These are phyloP conservation scores for Colletotrichum abscissum DNA, from an alignment of 2,329 filamentous ascomycete species.

Conservation along the genomic window DNA sequence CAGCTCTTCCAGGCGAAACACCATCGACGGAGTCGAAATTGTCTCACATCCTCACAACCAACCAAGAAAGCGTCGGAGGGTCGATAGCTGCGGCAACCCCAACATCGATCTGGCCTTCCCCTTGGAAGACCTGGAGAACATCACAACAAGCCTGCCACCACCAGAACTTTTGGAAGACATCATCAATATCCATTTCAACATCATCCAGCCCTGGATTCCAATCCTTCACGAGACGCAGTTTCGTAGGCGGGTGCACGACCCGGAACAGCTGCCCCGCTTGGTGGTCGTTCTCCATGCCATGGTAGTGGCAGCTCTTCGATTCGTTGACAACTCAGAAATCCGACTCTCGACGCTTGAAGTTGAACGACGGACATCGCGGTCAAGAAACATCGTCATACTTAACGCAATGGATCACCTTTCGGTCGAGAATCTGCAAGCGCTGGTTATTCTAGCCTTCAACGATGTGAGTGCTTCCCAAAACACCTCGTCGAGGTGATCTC, in stretches of 20 bases:
- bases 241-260: slow-evolving; percentile 40
- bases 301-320: slow-evolving; percentile 41
- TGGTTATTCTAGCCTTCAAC: slow-evolving; percentile 51
- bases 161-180: slow-evolving; percentile 36
- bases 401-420: slow-evolving; percentile 47
- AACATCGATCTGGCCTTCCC: slow-evolving; percentile 36
- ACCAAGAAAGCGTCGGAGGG: slow-evolving; percentile 37
- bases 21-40: slow-evolving; percentile 11
- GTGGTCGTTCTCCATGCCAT: slow-evolving; percentile 51
- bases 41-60: slow-evolving; percentile 24
- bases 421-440: slow-evolving; percentile 49
- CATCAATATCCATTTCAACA: slow-evolving; percentile 46
- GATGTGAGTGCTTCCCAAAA: slow-evolving; percentile 41
- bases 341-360: slow-evolving; percentile 37
- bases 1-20: slow-evolving; percentile 14
- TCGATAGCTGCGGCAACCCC: slow-evolving; percentile 40
- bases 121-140: slow-evolving; percentile 39
- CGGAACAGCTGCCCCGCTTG: slow-evolving; percentile 41
- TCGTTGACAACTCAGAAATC: slow-evolving; percentile 40
- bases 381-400: slow-evolving; percentile 42
- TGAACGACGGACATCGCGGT: slow-evolving; percentile 28
- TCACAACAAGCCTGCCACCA: slow-evolving; percentile 40
- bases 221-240: slow-evolving; percentile 48
- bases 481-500: neutral
- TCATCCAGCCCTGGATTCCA: slow-evolving; percentile 55